Evolutionary conservation across 148 eudicot species (phyloP).

Genomic region (Pharnaceum exiguum): DNA sequence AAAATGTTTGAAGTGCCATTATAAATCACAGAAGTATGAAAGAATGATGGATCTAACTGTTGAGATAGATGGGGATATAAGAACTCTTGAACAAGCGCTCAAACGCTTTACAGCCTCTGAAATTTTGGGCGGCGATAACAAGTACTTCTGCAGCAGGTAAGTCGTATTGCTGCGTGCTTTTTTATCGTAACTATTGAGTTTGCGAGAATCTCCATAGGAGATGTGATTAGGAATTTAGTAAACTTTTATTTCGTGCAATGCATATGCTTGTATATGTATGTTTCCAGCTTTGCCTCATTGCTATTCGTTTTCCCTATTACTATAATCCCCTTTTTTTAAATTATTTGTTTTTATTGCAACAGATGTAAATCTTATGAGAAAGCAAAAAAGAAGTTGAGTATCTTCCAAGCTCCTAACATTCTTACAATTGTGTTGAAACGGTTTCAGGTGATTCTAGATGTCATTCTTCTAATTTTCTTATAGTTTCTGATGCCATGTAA

Average conservation of each 20-base stretch:
- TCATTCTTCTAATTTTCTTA: neutral
- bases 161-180: neutral
- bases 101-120: constrained; percentile 32
- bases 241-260: neutral
- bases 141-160: constrained; percentile 30
- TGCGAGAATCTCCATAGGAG: no score
- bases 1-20: constrained; percentile 26
- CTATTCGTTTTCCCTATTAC: neutral
- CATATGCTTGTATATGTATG: neutral
- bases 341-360: neutral
- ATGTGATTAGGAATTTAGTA: neutral
- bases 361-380: constrained; percentile 38
- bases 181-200: neutral
- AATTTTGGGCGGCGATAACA: constrained; percentile 27
- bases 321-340: neutral
- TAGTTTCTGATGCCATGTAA: neutral
- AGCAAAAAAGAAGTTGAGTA: constrained; percentile 28
- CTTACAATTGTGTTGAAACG: constrained; percentile 35
- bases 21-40: constrained; percentile 27
- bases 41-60: constrained; percentile 38
- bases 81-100: constrained; percentile 32
- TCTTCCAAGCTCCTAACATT: constrained; percentile 31
- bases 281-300: neutral
- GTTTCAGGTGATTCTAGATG: constrained; percentile 19
- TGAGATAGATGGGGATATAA: constrained; percentile 33